Conservation (phyloP, 495 filamentous ascomycete genomes). For the Saxophila tyrrhenica region DNA sequence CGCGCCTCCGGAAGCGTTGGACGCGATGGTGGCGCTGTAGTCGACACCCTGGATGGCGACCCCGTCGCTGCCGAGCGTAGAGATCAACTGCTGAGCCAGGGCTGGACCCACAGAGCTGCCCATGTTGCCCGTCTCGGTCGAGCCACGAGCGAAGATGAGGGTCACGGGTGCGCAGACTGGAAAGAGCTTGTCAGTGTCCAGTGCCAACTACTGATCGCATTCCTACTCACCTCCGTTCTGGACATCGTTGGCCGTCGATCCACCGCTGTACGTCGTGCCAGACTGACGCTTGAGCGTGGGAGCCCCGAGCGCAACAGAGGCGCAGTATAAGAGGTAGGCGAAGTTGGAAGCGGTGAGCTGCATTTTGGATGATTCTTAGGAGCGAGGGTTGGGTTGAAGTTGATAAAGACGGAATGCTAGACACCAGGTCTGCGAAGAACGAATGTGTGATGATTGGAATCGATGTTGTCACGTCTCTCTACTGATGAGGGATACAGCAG, state of each 20-base stretch:
- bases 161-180: conserved; percentile 21
- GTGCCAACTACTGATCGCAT: no score
- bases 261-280: conserved; percentile 7
- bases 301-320: conserved; percentile 1
- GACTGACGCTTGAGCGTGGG: conserved; percentile 1
- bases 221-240: conserved; percentile 4
- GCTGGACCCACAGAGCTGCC: conserved; percentile 25
- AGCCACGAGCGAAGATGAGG: conserved; percentile 32
- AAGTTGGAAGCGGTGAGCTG: conserved; percentile 7
- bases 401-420: not conserved
- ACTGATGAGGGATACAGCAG: not conserved
- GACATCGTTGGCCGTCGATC: conserved; percentile 15
- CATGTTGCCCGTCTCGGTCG: conserved; percentile 29
- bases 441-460: not conserved
- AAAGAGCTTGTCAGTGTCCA: not conserved
- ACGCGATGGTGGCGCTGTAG: conserved; percentile 14
- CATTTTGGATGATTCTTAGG: conserved; percentile 1
- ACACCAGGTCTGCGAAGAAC: not conserved
- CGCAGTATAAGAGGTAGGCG: conserved; percentile 13
- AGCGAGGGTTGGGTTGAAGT: not conserved
- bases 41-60: conserved; percentile 27
- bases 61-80: conserved; percentile 14
- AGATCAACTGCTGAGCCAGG: conserved; percentile 21
- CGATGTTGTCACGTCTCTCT: not conserved
- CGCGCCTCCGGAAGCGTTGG: conserved; percentile 2